Evolutionary conservation across 2,329 filamentous ascomycete genomes (phyloP), one percentile per base, ranked within the genome.

Genomic region (Penicillium polonicum): DNA sequence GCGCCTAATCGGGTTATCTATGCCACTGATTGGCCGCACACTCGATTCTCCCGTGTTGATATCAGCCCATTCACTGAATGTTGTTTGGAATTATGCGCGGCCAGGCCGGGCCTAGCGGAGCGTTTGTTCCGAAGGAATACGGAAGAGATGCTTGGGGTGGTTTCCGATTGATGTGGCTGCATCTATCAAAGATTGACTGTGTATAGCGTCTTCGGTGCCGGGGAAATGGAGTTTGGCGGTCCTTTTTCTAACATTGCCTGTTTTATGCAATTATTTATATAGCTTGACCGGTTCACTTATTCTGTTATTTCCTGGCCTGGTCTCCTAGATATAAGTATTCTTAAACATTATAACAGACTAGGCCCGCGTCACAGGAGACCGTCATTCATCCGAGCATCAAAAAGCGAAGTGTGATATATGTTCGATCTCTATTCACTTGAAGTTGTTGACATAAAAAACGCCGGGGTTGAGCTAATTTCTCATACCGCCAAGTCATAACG

Each of bases 21-120:
- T 68, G 84, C 83, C 1, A 85, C 83, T 0, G 85, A 87, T 64
- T 87, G 85, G 85, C 85, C 85, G 21, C 84, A 87, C 68, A 88
- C 85, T 3, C 76, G 85, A 13, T 87, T 83, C 58, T 81, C 85
- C 23, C 80, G 80, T 2, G 62, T 85, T 2, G 80, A 87, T 64
- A 82, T 86, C 23, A 74, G 69, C 46, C 80, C 80, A 0, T 87
- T 83, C 67, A 77, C 85, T 29, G 77, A 84, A 57, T 76, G 71
- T 52, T 82, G 83, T 48, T 67, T 87, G 54, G 74, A 80, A 15
- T 82, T 83, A 78, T 85, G 82, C 62, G 77, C 73, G 1, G 72
- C 75, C 1, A 74, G 81, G 52, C 71, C 75, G 5, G 62, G 70
- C 8, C 67, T 84, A 38, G 71, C 78, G 23, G 75, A 82, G 52